Evolutionary conservation across 2,329 filamentous ascomycete genomes (phyloP).

Genomic region (Nothophaeocryptopus gaeumannii): DNA sequence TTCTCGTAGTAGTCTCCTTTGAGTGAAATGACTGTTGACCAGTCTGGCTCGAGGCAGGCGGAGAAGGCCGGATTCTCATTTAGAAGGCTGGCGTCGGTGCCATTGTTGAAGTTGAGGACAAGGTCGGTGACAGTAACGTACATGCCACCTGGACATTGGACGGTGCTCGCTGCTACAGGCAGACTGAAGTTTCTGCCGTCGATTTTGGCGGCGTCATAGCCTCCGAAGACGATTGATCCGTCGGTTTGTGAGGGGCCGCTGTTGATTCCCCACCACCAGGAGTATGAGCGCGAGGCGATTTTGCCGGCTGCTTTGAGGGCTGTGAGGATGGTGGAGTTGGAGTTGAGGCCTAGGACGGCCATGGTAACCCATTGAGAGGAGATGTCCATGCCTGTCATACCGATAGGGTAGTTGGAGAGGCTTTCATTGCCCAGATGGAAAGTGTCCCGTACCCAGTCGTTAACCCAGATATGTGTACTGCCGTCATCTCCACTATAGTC

Average conservation of each 20-base stretch:
- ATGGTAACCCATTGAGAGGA: constrained; percentile 11
- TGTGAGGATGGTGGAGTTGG: constrained; percentile 30
- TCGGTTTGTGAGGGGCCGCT: constrained; percentile 25
- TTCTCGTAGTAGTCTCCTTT: constrained; percentile 17
- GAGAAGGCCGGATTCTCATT: constrained; percentile 1
- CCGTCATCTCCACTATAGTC: neutral
- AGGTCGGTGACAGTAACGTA: constrained; percentile 26
- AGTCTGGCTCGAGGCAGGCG: constrained; percentile 19
- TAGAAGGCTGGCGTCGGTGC: constrained; percentile 18
- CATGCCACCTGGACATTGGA: constrained; percentile 23
- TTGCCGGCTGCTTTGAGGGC: constrained; percentile 17
- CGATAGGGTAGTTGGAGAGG: constrained; percentile 16
- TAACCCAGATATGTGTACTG: constrained; percentile 18
- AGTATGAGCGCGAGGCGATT: constrained; percentile 29
- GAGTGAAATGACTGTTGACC: constrained; percentile 14
- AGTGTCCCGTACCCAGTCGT: constrained; percentile 16
- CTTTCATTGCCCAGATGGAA: constrained; percentile 11
- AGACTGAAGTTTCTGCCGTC: constrained; percentile 25
- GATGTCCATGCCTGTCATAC: constrained; percentile 19
- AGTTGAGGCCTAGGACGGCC: constrained; percentile 25
- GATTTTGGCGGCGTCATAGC: constrained; percentile 32
- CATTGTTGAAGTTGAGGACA: constrained; percentile 29
- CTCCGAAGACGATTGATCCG: constrained; percentile 31
- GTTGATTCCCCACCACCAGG: constrained; percentile 28
- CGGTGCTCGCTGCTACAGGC: constrained; percentile 3